phyloP scores from a whole-genome alignment of 768 basidiomycete species.

The Leccinum truebloodii region DNA sequence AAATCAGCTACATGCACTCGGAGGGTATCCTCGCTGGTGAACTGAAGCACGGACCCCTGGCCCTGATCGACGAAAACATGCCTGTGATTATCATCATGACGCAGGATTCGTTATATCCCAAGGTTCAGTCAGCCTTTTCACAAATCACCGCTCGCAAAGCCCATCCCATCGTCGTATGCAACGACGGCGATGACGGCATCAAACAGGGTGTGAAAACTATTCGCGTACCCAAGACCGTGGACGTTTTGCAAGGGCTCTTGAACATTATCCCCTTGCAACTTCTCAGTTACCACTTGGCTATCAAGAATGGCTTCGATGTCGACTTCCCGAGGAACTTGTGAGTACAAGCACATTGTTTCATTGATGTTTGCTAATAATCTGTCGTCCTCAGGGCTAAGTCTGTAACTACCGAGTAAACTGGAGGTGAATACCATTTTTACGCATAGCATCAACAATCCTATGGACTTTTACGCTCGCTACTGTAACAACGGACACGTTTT shows the following conservation, averaged over 20 bases:
- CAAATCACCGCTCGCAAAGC: conserved; percentile 99
- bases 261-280: conserved; percentile 97
- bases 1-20: conserved; percentile 78
- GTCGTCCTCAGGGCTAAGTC: conserved; percentile 62
- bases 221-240: conserved; percentile 92
- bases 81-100: conserved; percentile 99
- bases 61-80: conserved; percentile 98
- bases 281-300: conserved; percentile 93
- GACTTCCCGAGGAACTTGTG: conserved; percentile 97
- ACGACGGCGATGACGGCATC: conserved; percentile 86
- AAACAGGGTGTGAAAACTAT: conserved; percentile 79
- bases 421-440: background rate
- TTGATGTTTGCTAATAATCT: conserved; percentile 10
- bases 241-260: conserved; percentile 60
- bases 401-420: conserved; percentile 66
- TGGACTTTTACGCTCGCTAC: conserved; percentile 18
- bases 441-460: conserved; percentile 3
- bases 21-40: conserved; percentile 94
- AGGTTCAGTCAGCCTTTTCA: conserved; percentile 93
- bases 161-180: conserved; percentile 92
- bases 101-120: conserved; percentile 95
- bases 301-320: conserved; percentile 95
- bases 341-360: conserved; percentile 33
- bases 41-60: conserved; percentile 97
- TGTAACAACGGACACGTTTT: conserved; percentile 25